A percentile compares a stretch with the other conserved stretches of the same genome.
Evolutionary conservation across 257 asterid genomes (phyloP).

Genomic region (Capsicum rhomboideum): DNA sequence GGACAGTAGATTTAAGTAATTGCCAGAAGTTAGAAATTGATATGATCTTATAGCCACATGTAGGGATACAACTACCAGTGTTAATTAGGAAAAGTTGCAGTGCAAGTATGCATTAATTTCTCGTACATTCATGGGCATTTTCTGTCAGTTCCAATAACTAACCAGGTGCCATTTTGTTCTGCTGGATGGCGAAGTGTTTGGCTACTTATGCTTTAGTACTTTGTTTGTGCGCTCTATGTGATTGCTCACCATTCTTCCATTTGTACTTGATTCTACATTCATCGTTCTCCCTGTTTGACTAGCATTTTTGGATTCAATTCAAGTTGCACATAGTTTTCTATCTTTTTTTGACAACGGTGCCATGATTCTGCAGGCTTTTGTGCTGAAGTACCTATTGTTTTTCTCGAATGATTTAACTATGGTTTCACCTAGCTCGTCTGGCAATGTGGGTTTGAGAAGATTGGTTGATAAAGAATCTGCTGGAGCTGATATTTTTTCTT

Average conservation of each 20-base stretch:
- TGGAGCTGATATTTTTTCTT: slow-evolving; percentile 52
- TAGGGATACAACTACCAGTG: not conserved
- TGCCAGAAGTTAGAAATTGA: not conserved
- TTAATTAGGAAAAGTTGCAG: not conserved
- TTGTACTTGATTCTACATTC: not conserved
- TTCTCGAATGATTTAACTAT: slow-evolving; percentile 39
- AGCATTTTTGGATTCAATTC: not conserved
- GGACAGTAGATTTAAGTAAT: not conserved
- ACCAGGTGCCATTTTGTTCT: not conserved
- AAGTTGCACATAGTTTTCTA: not conserved
- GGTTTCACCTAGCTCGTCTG: slow-evolving; percentile 22
- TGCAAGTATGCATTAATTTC: not conserved
- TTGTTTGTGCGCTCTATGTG: not conserved
- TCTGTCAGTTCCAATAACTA: not conserved
- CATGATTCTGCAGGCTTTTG: slow-evolving; percentile 78
- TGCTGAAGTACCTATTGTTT: slow-evolving; percentile 79
- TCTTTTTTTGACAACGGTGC: slow-evolving; percentile 14
- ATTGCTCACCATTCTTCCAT: not conserved
- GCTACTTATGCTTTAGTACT: not conserved
- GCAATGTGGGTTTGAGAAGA: slow-evolving; percentile 24
- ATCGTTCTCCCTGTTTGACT: not conserved
- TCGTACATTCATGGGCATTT: not conserved
- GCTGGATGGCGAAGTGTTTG: not conserved
- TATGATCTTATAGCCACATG: not conserved
- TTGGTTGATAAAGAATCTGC: slow-evolving; percentile 35